Percentiles rank a stretch among this genome's conserved stretches.
Conservation (phyloP, 2,329 filamentous ascomycete genomes). For the Trichothecium roseum region DNA sequence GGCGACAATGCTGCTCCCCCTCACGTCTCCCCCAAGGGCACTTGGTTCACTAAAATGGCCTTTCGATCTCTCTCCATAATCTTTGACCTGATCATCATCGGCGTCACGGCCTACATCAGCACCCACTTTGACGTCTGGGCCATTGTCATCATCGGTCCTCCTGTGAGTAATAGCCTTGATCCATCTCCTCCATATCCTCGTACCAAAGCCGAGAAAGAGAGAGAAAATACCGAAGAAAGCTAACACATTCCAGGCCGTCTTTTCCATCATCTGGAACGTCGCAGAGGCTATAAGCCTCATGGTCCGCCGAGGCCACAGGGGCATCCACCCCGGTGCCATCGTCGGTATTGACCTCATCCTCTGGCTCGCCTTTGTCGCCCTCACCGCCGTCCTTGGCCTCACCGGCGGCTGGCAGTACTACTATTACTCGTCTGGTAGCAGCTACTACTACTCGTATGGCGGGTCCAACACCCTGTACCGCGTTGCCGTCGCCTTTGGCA, state of each 20-base stretch:
- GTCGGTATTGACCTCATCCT: slow-evolving; percentile 8
- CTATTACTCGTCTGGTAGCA: neutral
- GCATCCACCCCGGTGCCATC: slow-evolving; percentile 7
- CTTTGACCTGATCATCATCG: slow-evolving; percentile 4
- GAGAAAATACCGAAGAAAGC: no score
- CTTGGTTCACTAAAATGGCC: neutral
- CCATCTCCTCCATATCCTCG: neutral
- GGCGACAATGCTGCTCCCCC: slow-evolving; percentile 1
- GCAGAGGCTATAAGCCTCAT: slow-evolving; percentile 6
- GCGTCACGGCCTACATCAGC: neutral
- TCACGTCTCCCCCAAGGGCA: slow-evolving; percentile 3
- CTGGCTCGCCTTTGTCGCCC: slow-evolving; percentile 6
- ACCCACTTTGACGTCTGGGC: neutral
- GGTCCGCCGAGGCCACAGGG: slow-evolving; percentile 4
- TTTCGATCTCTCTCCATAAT: slow-evolving; percentile 6
- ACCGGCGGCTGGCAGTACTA: no score
- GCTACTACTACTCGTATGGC: neutral
- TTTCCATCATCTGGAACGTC: slow-evolving; percentile 6
- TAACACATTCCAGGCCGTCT: slow-evolving; percentile 1
- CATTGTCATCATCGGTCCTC: slow-evolving; percentile 3
- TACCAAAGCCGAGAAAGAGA: no score
- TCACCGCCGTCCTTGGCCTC: slow-evolving; percentile 1
- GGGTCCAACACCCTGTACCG: neutral
- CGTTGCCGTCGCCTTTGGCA: slow-evolving; percentile 2
- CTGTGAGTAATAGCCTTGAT: slow-evolving; percentile 1